Base-by-base conservation (phyloP, 164 flowering plant genomes). In the Aristolochia californica region DNA sequence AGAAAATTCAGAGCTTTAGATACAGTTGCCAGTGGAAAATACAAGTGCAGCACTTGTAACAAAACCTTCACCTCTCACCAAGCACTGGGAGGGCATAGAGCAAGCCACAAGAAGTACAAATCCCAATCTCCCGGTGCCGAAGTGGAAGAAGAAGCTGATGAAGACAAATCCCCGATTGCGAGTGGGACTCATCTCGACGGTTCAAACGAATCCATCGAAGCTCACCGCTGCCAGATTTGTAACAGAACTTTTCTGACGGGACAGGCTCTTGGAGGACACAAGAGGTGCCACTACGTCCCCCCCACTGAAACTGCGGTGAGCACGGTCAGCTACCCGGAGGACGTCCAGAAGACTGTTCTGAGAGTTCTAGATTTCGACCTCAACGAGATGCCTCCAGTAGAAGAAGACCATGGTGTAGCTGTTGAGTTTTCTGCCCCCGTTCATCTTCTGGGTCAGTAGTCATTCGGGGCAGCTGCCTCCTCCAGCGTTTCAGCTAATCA, bases 81-180 rank as follows among this genome's bases (percentile, higher is more conserved):
- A 66, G 88, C 89, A 13, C 58, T 79, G 55, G 95, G 88, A n/a
- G 91, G 91, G 13, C 91, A 87, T 59, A 76, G 48, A 63, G 78
- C 91, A 3, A 78, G 83, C 63, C 83, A 83, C 55, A 78, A 71
- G 64, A 79, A 70, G 49, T 13, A 26, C 63, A 77, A 63, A 60
- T 55, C 30, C 56, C 26, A 8, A 23, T 13, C 20, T 1, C 8
- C 45, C 10, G 1, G 23, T 5, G 60, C 34, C 5, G 63, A 17
- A 5, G 44, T 24, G 2, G 40, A 55, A 0, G 52, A 24, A n/a
- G 55, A 27, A 2, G 44, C 17, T 26, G 13, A 25, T n/a, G 22
- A 53, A 13, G 55, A 34, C 30, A 27, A 20, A 48, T n/a, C 17
- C 1, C 14, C 34, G n/a, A n/a, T n/a, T n/a, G n/a, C n/a, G n/a